Percentiles rank a stretch among this genome's conserved stretches.
Evolutionary conservation across 2,329 filamentous ascomycete genomes (phyloP).

Genomic region (Calonectria multiphialidica): DNA sequence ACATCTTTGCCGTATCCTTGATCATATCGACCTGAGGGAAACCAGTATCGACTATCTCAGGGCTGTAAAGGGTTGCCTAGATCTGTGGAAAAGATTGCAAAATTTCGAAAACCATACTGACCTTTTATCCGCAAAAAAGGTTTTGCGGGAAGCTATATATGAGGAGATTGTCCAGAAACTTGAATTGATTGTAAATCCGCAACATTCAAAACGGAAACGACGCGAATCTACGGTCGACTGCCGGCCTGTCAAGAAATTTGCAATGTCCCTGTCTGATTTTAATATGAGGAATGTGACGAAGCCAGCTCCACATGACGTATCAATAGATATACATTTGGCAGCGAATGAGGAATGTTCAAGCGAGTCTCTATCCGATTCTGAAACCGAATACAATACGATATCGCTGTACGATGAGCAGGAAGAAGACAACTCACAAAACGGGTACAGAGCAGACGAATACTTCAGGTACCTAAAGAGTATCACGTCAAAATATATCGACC

Average conservation of each 20-base stretch:
- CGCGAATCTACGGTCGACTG: too few relatives aligned
- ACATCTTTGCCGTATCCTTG: not conserved
- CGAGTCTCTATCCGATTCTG: not conserved
- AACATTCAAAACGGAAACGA: not conserved
- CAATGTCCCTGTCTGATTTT: too few relatives aligned
- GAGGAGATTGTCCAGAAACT: not conserved
- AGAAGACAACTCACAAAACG: not conserved
- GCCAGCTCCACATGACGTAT: not conserved
- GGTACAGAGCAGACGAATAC: not conserved
- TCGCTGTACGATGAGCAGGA: not conserved
- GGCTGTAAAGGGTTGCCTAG: not conserved
- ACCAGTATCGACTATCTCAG: not conserved
- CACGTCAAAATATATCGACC: not conserved
- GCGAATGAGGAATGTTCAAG: too few relatives aligned
- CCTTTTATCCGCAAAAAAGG: not conserved
- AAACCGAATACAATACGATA: not conserved
- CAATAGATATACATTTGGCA: too few relatives aligned
- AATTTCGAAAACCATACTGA: not conserved
- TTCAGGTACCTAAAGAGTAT: not conserved
- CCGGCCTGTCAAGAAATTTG: too few relatives aligned
- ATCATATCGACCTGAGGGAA: not conserved
- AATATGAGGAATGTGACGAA: too few relatives aligned
- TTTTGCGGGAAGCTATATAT: not conserved
- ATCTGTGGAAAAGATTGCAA: not conserved
- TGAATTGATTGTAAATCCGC: not conserved